Evolutionary conservation across 2,329 filamentous ascomycete species (phyloP).

Genomic region (Ophiostoma populinum): DNA sequence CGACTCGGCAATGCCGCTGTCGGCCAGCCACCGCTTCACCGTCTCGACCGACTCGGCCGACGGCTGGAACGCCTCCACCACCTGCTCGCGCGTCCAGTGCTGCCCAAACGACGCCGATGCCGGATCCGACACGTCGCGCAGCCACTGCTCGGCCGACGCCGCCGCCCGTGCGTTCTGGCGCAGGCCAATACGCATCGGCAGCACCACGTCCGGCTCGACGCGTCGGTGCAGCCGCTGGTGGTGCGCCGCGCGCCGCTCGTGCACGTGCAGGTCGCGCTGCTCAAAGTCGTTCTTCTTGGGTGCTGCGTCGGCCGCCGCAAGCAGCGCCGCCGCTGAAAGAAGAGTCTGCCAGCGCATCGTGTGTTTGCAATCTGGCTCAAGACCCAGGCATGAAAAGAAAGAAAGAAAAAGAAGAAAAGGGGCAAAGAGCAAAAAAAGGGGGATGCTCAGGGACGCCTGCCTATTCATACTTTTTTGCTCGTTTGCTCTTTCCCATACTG

Average conservation of each 20-base stretch:
- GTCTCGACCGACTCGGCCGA: constrained; percentile 16
- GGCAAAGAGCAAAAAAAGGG: too few relatives aligned
- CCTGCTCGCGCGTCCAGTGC: constrained; percentile 21
- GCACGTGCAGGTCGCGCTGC: background rate
- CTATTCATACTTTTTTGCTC: too few relatives aligned
- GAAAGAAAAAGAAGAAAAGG: too few relatives aligned
- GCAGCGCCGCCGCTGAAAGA: background rate
- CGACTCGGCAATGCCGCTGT: constrained; percentile 15
- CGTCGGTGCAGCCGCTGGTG: constrained; percentile 8
- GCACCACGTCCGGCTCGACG: constrained; percentile 11
- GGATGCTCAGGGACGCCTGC: too few relatives aligned
- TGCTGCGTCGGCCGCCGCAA: background rate
- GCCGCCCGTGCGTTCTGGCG: constrained; percentile 15
- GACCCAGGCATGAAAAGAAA: too few relatives aligned
- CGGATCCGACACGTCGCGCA: constrained; percentile 17
- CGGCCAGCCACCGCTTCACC: constrained; percentile 18
- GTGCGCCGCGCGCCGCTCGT: background rate
- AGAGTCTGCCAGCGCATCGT: background rate
- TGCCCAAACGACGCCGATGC: constrained; percentile 19
- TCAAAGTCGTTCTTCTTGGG: background rate
- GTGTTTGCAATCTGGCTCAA: too few relatives aligned
- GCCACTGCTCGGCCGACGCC: constrained; percentile 13
- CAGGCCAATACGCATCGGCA: constrained; percentile 13
- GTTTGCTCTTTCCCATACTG: too few relatives aligned
- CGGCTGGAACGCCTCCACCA: constrained; percentile 22